A percentile compares a stretch with the other conserved stretches of the same genome.
Conservation (phyloP, 2,329 filamentous ascomycete species). For the Graphiopsis chlorocephala region DNA sequence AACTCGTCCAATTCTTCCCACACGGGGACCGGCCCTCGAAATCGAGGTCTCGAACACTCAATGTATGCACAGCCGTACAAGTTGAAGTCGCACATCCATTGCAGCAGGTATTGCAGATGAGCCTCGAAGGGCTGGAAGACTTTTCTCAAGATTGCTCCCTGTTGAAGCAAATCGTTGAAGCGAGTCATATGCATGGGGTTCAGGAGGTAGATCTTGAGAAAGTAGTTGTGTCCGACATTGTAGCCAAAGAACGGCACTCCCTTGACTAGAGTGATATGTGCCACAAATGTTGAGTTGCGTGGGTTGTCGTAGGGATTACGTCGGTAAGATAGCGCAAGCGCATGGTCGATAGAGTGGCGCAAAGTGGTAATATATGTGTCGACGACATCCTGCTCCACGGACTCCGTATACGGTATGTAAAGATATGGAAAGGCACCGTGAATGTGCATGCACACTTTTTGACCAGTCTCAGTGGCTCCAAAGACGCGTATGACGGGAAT, state of each 20-base stretch:
- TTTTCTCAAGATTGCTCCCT: slow-evolving; percentile 81
- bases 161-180: slow-evolving; percentile 78
- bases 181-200: slow-evolving; percentile 86
- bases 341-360: slow-evolving; percentile 86
- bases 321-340: slow-evolving; percentile 79
- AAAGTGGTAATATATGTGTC: slow-evolving; percentile 72
- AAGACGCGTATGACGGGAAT: slow-evolving; percentile 89
- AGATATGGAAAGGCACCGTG: slow-evolving; percentile 95
- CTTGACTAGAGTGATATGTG: slow-evolving; percentile 87
- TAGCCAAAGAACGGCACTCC: slow-evolving; percentile 95
- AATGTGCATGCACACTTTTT: slow-evolving; percentile 93
- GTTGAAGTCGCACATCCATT: slow-evolving; percentile 99
- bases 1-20: slow-evolving; percentile 61
- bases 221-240: slow-evolving; percentile 85
- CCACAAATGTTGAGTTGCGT: slow-evolving; percentile 70
- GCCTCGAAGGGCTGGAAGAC: slow-evolving; percentile 90
- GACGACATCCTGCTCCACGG: slow-evolving; percentile 50
- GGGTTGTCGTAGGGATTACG: slow-evolving; percentile 65
- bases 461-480: slow-evolving; percentile 87
- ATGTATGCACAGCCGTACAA: slow-evolving; percentile 91
- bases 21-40: slow-evolving; percentile 72
- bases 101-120: slow-evolving; percentile 85
- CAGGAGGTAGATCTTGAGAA: slow-evolving; percentile 90
- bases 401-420: slow-evolving; percentile 57
- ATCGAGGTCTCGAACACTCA: slow-evolving; percentile 66